phyloP scores from a whole-genome alignment of 2,329 filamentous ascomycete species.

The Pseudogymnoascus sp. region DNA sequence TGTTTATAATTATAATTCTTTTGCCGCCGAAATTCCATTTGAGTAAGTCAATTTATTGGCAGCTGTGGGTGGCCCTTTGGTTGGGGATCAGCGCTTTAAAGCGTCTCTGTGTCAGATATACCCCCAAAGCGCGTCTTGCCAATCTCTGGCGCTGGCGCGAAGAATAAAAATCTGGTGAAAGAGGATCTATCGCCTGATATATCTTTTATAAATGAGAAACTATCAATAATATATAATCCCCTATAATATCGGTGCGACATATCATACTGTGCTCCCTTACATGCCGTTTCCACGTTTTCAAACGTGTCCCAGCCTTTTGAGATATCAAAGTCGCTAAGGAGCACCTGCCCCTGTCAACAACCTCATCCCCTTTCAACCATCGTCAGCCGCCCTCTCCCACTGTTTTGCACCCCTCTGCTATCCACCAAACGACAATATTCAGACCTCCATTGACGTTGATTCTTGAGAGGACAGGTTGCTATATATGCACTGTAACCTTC shows the following conservation, averaged over 20 bases:
- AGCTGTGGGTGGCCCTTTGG: neutral
- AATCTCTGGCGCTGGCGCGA: neutral
- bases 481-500: neutral
- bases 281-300: neutral
- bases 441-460: neutral
- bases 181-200: neutral
- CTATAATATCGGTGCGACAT: neutral
- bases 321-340: slow-evolving; percentile 3
- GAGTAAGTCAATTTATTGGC: neutral
- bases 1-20: neutral
- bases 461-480: neutral
- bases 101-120: neutral
- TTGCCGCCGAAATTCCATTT: neutral
- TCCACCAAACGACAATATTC: neutral
- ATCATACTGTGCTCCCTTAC: neutral
- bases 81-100: neutral
- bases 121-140: neutral
- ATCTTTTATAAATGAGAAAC: neutral
- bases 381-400: neutral
- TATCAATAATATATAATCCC: neutral
- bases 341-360: slow-evolving; percentile 5
- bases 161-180: neutral
- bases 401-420: neutral
- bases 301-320: slow-evolving; percentile 7
- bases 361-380: slow-evolving; percentile 6